A percentile compares a stretch with the other conserved stretches of the same genome.
These are phyloP conservation scores for Triticum aestivum DNA, from an alignment of 176 grass and related monocot species.

Conservation along the genomic window DNA sequence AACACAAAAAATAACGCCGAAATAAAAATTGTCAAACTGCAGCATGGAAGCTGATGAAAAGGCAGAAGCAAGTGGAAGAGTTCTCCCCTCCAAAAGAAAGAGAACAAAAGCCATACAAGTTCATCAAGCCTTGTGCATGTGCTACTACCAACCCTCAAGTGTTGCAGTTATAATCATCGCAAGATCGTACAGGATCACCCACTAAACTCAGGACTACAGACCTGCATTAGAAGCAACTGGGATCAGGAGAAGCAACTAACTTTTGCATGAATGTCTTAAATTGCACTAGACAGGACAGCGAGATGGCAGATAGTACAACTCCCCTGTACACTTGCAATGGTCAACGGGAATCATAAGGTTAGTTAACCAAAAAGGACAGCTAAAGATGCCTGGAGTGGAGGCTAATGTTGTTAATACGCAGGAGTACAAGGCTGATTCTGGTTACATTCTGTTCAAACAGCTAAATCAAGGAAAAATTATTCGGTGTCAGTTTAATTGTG, in stretches of 20 bases:
- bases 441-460: not conserved
- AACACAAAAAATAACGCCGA: not conserved
- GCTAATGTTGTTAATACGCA: not conserved
- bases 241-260: not conserved
- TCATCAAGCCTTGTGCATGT: not conserved
- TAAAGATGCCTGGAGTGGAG: not conserved
- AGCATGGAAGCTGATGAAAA: not conserved
- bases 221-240: slow-evolving; percentile 5
- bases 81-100: slow-evolving; percentile 6
- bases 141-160: not conserved
- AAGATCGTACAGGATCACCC: not conserved
- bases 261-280: not conserved
- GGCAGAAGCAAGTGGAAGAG: not conserved
- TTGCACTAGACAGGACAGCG: slow-evolving; percentile 24
- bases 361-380: not conserved
- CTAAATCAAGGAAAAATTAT: not conserved
- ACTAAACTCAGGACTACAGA: not conserved
- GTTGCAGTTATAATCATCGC: not conserved
- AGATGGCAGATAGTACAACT: not conserved
- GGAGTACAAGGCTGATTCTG: not conserved
- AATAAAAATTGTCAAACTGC: not conserved
- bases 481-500: not conserved
- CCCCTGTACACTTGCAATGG: slow-evolving; percentile 4
- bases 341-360: not conserved
- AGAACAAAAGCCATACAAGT: not conserved